Percentiles rank a stretch among this genome's conserved stretches.
Conservation (phyloP, 495 filamentous ascomycete genomes). For the Penicillium desertorum region DNA sequence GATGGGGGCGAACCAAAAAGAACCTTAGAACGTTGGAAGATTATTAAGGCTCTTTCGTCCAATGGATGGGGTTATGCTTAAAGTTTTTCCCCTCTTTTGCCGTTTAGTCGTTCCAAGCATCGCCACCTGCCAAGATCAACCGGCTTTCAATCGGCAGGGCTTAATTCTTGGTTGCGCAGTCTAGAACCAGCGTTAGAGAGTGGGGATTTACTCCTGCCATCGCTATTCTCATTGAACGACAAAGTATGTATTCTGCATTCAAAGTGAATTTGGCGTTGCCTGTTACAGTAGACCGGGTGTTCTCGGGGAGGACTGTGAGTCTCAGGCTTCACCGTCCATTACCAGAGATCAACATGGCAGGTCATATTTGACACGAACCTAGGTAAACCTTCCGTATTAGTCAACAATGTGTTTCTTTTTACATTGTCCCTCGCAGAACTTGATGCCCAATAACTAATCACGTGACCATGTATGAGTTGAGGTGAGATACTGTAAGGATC, state of each 20-base stretch:
- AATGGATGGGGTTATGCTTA: conserved; percentile 3
- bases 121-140: background rate
- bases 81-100: background rate
- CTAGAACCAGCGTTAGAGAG: background rate
- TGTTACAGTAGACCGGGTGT: background rate
- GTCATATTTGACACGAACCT: background rate
- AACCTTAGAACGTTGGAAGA: too few species aligned
- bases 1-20: background rate
- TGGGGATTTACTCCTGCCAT: background rate
- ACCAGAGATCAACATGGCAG: background rate
- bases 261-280: background rate
- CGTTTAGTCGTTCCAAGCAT: background rate
- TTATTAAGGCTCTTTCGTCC: conserved; percentile 1
- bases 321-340: background rate
- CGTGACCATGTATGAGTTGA: background rate
- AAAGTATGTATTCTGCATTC: background rate
- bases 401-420: background rate
- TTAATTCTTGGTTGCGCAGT: background rate
- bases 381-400: background rate
- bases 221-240: background rate
- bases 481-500: too few species aligned
- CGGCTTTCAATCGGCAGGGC: background rate
- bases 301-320: conserved; percentile 3
- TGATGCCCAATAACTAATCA: background rate
- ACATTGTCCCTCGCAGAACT: background rate